phyloP scores from a whole-genome alignment of 2,329 filamentous ascomycete genomes.

The Ceratocystis destructans region DNA sequence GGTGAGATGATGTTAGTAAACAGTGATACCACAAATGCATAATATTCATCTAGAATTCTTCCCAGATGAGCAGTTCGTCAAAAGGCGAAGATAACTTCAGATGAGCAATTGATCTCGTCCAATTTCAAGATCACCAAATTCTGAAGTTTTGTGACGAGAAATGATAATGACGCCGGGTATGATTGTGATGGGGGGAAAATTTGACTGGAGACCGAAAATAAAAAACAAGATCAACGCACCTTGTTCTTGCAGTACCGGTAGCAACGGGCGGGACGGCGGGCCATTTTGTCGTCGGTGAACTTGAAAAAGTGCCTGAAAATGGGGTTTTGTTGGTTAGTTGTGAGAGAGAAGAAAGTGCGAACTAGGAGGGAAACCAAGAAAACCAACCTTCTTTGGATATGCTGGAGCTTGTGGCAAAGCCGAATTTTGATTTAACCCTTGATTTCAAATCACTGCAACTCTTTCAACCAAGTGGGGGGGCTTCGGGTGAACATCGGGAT shows the following conservation, averaged over 20 bases:
- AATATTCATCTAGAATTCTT: background rate
- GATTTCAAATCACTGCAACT: constrained; percentile 41
- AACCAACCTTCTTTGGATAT: constrained; percentile 18
- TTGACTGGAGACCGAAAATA: constrained; percentile 8
- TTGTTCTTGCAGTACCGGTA: constrained; percentile 99
- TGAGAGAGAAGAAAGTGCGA: constrained; percentile 24
- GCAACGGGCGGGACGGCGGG: constrained; percentile 97
- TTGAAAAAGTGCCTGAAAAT: constrained; percentile 20
- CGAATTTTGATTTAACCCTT: constrained; percentile 26
- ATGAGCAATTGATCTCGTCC: background rate
- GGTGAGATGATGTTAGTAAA: constrained; percentile 21
- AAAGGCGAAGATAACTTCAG: background rate
- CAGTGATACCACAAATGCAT: background rate
- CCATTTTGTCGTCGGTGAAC: constrained; percentile 63
- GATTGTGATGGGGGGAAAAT: background rate
- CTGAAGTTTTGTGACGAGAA: background rate
- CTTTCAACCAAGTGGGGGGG: constrained; percentile 14
- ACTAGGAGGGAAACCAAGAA: constrained; percentile 16
- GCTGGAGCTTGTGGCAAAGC: constrained; percentile 18
- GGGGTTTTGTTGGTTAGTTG: constrained; percentile 25
- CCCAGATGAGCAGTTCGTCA: background rate
- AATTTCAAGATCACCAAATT: background rate
- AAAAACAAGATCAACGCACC: constrained; percentile 43
- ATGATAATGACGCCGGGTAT: background rate
- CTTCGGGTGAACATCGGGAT: constrained; percentile 26